phyloP scores from a whole-genome alignment of 805 yeast species.

The Kluyveromyces siamensis region DNA sequence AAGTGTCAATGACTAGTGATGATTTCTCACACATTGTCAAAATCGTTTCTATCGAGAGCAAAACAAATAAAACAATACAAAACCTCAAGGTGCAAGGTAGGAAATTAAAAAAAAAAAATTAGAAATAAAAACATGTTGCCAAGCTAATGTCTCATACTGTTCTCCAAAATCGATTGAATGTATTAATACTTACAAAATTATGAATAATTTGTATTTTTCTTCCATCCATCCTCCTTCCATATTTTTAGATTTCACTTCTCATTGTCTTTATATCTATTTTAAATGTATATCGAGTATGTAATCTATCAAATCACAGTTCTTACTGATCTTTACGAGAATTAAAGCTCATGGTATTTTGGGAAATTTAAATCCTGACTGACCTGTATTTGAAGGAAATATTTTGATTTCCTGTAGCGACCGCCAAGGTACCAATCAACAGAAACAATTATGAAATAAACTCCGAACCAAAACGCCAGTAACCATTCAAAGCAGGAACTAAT shows the following conservation, averaged over 20 bases:
- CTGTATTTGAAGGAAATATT: conserved; percentile 19
- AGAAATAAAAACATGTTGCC: too few species aligned
- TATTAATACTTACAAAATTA: not conserved
- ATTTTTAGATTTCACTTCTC: too few species aligned
- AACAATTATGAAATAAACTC: conserved; percentile 53
- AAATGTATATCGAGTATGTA: not conserved
- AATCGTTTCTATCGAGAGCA: not conserved
- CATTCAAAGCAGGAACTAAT: conserved; percentile 71
- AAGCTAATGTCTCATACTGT: too few species aligned
- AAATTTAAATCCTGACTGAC: conserved; percentile 21
- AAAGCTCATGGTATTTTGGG: conserved; percentile 14
- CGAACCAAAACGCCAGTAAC: conserved; percentile 81
- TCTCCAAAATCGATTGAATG: not conserved
- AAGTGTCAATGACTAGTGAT: not conserved
- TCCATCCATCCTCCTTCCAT: too few species aligned
- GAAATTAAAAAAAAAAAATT: too few species aligned
- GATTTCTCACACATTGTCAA: not conserved
- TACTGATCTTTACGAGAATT: not conserved
- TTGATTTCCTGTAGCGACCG: conserved; percentile 29
- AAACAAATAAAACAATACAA: too few species aligned
- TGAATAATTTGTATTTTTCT: not conserved
- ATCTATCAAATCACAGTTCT: not conserved
- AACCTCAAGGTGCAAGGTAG: not conserved
- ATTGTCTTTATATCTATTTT: too few species aligned
- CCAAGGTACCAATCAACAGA: conserved; percentile 65